Percentiles rank a stretch among this genome's conserved stretches.
phyloP scores from a whole-genome alignment of 768 basidiomycete species.

The Lactarius sp. region DNA sequence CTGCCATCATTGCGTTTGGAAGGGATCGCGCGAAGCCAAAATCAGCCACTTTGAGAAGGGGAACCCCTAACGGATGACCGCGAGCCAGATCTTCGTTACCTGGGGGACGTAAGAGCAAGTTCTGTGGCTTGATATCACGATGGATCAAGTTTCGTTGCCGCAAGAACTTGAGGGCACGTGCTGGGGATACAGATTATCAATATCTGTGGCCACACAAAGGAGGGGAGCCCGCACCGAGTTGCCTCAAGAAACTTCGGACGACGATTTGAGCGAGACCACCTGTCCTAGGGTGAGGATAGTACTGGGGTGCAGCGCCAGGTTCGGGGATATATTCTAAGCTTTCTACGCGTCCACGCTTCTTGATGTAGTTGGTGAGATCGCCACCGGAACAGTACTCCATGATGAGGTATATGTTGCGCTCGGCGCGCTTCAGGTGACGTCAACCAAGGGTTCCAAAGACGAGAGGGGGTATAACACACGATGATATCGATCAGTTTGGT shows the following conservation, averaged over 20 bases:
- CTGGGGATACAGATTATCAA: conserved; percentile 37
- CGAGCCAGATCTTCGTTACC: conserved; percentile 71
- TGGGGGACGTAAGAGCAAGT: conserved; percentile 84
- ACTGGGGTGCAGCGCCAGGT: conserved; percentile 65
- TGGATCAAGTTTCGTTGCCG: conserved; percentile 88
- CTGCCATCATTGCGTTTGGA: conserved; percentile 90
- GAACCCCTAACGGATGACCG: conserved; percentile 89
- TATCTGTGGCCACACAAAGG: not conserved
- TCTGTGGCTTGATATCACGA: conserved; percentile 98
- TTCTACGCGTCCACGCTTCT: conserved; percentile 92
- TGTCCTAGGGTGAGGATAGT: conserved; percentile 85
- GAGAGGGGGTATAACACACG: conserved; percentile 40
- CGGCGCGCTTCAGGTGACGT: conserved; percentile 45
- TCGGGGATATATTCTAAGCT: conserved; percentile 76
- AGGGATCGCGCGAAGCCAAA: conserved; percentile 96
- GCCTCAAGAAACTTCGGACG: conserved; percentile 87
- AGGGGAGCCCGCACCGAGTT: conserved; percentile 56
- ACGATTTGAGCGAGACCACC: conserved; percentile 90
- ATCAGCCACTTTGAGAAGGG: conserved; percentile 94
- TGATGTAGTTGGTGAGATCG: conserved; percentile 94
- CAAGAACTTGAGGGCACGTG: conserved; percentile 89
- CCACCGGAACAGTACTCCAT: conserved; percentile 98
- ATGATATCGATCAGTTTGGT: conserved; percentile 91
- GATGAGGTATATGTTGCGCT: conserved; percentile 84
- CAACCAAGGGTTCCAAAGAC: not conserved